Evolutionary conservation across 164 flowering plant species (phyloP), one percentile per base, ranked within the genome.

Genomic region (Nymphaea thermarum): DNA sequence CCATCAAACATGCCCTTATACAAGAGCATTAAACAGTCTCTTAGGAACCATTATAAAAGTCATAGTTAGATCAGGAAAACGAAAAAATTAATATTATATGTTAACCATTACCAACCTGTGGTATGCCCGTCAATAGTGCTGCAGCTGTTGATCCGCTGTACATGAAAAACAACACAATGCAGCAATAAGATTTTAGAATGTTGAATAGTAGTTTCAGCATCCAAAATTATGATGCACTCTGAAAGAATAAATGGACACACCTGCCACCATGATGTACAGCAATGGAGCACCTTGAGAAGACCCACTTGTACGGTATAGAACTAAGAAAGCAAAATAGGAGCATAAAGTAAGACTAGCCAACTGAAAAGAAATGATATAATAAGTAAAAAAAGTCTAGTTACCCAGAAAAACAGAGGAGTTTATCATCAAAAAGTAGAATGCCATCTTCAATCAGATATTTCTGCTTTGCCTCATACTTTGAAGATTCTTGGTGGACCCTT

Each of bases 191-290:
- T 16, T 16, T 61, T 61, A 25, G 25, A 61, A 61, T 16, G 8
- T 6, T 61, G 63, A 61, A 45, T 45, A 45, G 53, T 10, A 45
- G 53, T 45, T 45, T 45, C 10, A 5, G 5, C 5, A 5, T 5
- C 53, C 53, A 45, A 45, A 10, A 5, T 5, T 5, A 1, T 45
- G 10, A 45, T 10, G 10, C 10, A 45, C 5, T 45, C 5, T 45
- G 10, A 45, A 10, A 45, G 53, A 45, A 10, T 45, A 10, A 45
- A 10, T 45, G 41, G 63, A 15, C 2, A 2, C 65, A 93, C 98
- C 98, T 93, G 65, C 98, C 98, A 25, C 98, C 98, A 71, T 94
- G 98, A 82, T 94, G 98, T 72, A 91, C 73, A 59, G 80, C 93
- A 71, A 83, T 89, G 3, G 75, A 73, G 77, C 97, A 94, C 77